Evolutionary conservation across 805 yeast species (phyloP).

Genomic region (Huiozyma sinensis): DNA sequence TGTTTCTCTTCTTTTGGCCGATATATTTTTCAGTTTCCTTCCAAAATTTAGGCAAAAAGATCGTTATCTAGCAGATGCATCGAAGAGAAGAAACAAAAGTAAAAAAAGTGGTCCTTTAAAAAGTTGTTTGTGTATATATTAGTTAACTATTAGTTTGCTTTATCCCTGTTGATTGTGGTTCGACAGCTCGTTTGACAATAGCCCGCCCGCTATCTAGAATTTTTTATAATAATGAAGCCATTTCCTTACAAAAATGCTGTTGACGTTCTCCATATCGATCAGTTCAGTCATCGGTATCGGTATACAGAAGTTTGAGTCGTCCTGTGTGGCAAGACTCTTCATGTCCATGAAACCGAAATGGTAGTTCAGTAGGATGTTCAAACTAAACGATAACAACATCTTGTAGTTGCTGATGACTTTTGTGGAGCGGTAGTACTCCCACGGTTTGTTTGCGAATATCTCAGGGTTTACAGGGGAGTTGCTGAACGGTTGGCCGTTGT

Average conservation of each 20-base stretch:
- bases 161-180: no score
- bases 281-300: conserved; percentile 19
- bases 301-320: conserved; percentile 19
- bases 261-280: conserved; percentile 13
- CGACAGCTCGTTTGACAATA: no score
- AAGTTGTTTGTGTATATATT: no score
- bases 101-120: no score
- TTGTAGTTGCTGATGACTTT: conserved; percentile 32
- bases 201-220: conserved; percentile 12
- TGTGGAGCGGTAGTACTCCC: conserved; percentile 28
- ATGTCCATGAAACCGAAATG: conserved; percentile 40
- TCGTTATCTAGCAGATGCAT: no score
- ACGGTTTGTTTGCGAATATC: conserved; percentile 11
- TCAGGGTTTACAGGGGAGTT: conserved; percentile 22
- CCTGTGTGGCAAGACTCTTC: conserved; percentile 18
- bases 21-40: no score
- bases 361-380: conserved; percentile 36
- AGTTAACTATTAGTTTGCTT: no score
- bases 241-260: conserved; percentile 23
- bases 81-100: no score
- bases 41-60: no score
- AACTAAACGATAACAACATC: conserved; percentile 29
- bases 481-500: conserved; percentile 29
- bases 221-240: conserved; percentile 28
- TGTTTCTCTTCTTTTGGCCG: no score